Conservation (phyloP, 2,329 filamentous ascomycete species). For the Claviceps pusilla region DNA sequence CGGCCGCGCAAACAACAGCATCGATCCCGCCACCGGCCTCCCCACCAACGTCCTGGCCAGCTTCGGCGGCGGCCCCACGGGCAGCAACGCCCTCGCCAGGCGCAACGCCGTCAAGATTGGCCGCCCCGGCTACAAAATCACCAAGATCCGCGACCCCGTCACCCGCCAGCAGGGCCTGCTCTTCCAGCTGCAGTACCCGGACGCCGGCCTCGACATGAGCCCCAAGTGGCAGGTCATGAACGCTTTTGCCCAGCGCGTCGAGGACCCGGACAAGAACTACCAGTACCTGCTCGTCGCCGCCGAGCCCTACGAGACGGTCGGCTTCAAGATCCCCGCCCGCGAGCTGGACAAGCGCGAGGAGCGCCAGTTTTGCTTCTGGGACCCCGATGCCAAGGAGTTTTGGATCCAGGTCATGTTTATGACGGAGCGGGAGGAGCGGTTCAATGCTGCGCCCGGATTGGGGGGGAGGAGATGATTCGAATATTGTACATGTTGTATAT, state of each 20-base stretch:
- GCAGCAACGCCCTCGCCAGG: conserved; percentile 43
- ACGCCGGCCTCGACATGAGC: conserved; percentile 59
- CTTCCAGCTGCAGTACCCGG: conserved; percentile 94
- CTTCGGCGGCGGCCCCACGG: conserved; percentile 20
- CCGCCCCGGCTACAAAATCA: conserved; percentile 92
- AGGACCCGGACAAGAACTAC: conserved; percentile 84
- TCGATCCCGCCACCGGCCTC: conserved; percentile 53
- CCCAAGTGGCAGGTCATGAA: conserved; percentile 95
- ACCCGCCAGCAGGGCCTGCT: conserved; percentile 78
- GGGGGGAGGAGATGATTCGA: conserved; percentile 28
- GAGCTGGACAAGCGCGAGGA: conserved; percentile 85
- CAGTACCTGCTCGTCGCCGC: conserved; percentile 92
- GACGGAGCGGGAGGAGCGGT: conserved; percentile 92
- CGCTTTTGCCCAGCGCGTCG: conserved; percentile 87
- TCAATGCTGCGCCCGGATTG: conserved; percentile 48
- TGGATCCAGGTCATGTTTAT: conserved; percentile 98
- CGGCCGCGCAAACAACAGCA: conserved; percentile 26
- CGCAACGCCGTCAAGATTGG: conserved; percentile 90
- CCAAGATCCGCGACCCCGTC: conserved; percentile 79
- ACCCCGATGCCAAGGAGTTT: conserved; percentile 89
- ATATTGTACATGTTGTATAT: no score
- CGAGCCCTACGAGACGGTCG: conserved; percentile 95
- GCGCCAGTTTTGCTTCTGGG: conserved; percentile 87
- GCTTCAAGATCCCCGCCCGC: conserved; percentile 84
- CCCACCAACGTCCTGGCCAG: conserved; percentile 65